Base-by-base conservation (phyloP, 2,329 filamentous ascomycete species). In the Fusarium pseudocircinatum region DNA sequence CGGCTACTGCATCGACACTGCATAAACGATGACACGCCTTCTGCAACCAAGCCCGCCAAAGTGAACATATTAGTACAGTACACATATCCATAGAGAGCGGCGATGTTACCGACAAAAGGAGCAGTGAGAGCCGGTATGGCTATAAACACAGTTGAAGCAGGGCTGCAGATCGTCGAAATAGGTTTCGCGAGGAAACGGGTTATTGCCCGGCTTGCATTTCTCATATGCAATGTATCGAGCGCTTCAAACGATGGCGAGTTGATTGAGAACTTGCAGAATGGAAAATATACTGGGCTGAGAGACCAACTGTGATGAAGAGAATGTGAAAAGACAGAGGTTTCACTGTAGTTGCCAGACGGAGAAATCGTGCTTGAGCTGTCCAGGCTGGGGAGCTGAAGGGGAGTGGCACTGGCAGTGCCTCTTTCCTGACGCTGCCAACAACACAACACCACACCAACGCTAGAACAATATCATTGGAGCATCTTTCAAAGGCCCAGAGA, bases 401-500 rank as follows among this genome's bases (percentile, higher is more conserved):
- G 2, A 32, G 10, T 32, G 26, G 10, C 43, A 12, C 43, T 14
- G 46, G 20, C 47, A n/a, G 30, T 47, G 26, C 18, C 11, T 7
- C 28, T 24, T n/a, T 49, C 22, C 4, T 13, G 3, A 18, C 20
- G 8, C 20, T 10, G 5, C 6, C 26, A 15, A n/a, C 46, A 49
- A 16, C 11, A 9, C 10, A n/a, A 16, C 18, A 46, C 26, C 8
- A 49, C 16, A 24, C 8, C 9, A 42, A 42, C 3, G n/a, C 14
- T 22, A 30, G 12, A 1, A 18, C 7, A 34, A 34, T 20, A 24
- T 50, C 22, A 14, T 7, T 6, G 1, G 16, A 36, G 24, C 12
- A 46, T 14, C 18, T n/a, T 2, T 0, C 2, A 14, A 10, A 28
- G 2, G 8, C 0, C 3, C 12, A 20, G 15, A 20, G 12, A 28